These are phyloP conservation scores for Rhinocladiella similis DNA, from an alignment of 2,329 filamentous ascomycete genomes.

Conservation along the genomic window DNA sequence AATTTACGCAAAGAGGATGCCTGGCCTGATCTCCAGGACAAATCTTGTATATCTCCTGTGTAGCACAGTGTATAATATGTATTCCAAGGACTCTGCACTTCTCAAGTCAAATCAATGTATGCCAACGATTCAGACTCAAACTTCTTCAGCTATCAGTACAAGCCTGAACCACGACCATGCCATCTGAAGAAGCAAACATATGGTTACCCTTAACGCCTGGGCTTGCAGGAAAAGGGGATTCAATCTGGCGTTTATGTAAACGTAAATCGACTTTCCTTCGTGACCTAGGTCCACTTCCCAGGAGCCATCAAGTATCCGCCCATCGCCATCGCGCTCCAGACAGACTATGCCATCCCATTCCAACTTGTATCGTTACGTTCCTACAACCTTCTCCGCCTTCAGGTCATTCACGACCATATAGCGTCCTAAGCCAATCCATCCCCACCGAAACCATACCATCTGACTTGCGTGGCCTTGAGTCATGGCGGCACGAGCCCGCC, in stretches of 20 bases:
- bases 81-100: background rate
- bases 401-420: constrained; percentile 98
- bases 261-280: too few relatives aligned
- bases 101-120: background rate
- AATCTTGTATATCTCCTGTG: background rate
- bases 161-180: too few relatives aligned
- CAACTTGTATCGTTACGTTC: constrained; percentile 19
- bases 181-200: too few relatives aligned
- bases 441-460: constrained; percentile 98
- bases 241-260: too few relatives aligned
- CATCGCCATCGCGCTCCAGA: too few relatives aligned
- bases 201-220: too few relatives aligned
- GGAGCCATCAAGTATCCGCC: too few relatives aligned
- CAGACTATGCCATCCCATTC: background rate
- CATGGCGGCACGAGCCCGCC: constrained; percentile 81
- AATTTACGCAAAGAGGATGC: background rate
- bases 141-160: too few relatives aligned
- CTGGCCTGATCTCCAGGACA: background rate
- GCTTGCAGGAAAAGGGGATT: too few relatives aligned
- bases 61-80: constrained; percentile 1
- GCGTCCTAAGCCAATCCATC: constrained; percentile 85
- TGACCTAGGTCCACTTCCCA: too few relatives aligned
- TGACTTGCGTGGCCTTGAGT: constrained; percentile 86
- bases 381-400: constrained; percentile 54
- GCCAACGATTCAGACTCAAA: background rate